phyloP scores from a whole-genome alignment of 768 basidiomycete species.

The Kwoniella mangroviensis region DNA sequence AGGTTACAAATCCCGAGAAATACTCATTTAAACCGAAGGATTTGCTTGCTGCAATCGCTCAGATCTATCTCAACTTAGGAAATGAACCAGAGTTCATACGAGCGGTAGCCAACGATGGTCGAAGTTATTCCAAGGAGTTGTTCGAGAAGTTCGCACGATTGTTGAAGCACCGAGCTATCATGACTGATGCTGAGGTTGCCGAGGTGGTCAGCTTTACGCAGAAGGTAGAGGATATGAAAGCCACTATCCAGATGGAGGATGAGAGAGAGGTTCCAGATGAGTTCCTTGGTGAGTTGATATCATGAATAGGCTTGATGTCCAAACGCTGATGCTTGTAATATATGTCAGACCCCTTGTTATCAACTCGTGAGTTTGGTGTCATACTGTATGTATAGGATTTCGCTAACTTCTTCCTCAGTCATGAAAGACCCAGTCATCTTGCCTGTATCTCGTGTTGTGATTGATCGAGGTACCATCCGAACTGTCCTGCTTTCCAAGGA shows the following conservation, averaged over 20 bases:
- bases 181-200: slow-evolving; percentile 76
- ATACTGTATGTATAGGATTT: slow-evolving; percentile 63
- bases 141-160: slow-evolving; percentile 79
- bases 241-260: slow-evolving; percentile 70
- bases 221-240: slow-evolving; percentile 82
- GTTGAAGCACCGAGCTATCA: slow-evolving; percentile 68
- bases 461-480: slow-evolving; percentile 93
- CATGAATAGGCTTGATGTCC: neutral
- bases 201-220: slow-evolving; percentile 71
- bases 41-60: slow-evolving; percentile 81
- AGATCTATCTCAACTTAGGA: slow-evolving; percentile 87
- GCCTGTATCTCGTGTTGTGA: slow-evolving; percentile 75
- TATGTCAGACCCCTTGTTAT: slow-evolving; percentile 20
- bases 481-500: slow-evolving; percentile 88
- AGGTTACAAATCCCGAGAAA: slow-evolving; percentile 82
- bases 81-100: slow-evolving; percentile 76
- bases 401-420: slow-evolving; percentile 74
- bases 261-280: slow-evolving; percentile 96
- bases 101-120: slow-evolving; percentile 90
- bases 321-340: neutral
- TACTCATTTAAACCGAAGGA: slow-evolving; percentile 83
- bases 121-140: slow-evolving; percentile 82
- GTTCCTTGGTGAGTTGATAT: slow-evolving; percentile 72
- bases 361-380: slow-evolving; percentile 23
- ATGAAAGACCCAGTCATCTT: slow-evolving; percentile 95